A percentile compares a stretch with the other conserved stretches of the same genome.
Evolutionary conservation across 2,329 filamentous ascomycete genomes (phyloP).

Genomic region (Sporothrix phasma): DNA sequence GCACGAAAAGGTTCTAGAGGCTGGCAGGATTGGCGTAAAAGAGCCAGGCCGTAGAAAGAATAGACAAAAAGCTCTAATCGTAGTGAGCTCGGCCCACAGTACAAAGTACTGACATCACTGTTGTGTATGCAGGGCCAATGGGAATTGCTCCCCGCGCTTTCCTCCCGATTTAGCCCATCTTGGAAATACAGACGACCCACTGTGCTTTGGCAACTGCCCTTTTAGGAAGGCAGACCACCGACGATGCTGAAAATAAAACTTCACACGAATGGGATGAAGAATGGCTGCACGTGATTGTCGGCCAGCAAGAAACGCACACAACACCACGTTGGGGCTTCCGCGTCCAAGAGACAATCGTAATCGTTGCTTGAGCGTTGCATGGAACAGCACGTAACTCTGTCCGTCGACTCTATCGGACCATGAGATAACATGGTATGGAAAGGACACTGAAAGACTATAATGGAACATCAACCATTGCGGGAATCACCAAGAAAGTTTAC

Average conservation of each 20-base stretch:
- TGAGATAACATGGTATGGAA: neutral
- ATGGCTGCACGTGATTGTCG: neutral
- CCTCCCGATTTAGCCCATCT: too few species aligned
- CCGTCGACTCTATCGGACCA: neutral
- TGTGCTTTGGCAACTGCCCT: neutral
- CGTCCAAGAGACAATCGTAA: neutral
- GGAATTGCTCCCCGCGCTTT: neutral
- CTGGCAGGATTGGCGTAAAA: neutral
- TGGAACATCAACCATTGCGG: neutral
- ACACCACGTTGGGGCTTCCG: neutral
- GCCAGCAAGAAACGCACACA: neutral
- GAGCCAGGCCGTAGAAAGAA: neutral
- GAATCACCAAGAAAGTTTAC: neutral
- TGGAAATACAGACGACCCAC: neutral
- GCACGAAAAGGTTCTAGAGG: neutral
- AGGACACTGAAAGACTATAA: neutral
- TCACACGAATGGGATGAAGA: neutral
- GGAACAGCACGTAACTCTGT: neutral
- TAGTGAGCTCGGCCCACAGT: neutral
- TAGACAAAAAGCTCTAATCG: neutral
- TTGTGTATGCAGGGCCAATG: neutral
- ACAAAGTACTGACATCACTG: slow-evolving; percentile 10
- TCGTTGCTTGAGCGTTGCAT: neutral
- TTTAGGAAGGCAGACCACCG: slow-evolving; percentile 4
- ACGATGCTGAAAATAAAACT: neutral